Conservation (phyloP, 75 land plant genomes). For the Selaginella tamariscina region DNA sequence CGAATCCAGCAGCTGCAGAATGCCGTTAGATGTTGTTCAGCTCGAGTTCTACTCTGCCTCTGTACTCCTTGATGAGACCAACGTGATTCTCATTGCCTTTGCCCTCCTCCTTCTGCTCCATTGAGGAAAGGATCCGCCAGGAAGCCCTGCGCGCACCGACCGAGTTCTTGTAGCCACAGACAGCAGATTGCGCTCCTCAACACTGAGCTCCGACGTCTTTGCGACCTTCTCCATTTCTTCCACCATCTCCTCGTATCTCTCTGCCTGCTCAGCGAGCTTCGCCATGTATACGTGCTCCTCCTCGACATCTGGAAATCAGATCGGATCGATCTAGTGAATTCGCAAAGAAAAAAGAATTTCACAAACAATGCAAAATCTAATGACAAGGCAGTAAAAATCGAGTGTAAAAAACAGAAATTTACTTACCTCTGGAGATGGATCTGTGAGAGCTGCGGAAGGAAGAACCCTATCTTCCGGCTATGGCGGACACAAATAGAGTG, state of each 20-base stretch:
- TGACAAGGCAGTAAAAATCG: too few relatives aligned
- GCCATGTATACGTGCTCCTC: not conserved
- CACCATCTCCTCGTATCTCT: slow-evolving; percentile 17
- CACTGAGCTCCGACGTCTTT: slow-evolving; percentile 22
- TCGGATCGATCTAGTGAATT: too few relatives aligned
- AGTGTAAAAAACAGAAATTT: too few relatives aligned
- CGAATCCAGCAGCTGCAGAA: slow-evolving; percentile 38
- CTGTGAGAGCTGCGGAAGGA: too few relatives aligned
- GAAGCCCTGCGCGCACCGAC: slow-evolving; percentile 37
- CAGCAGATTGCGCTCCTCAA: slow-evolving; percentile 37
- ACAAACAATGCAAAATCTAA: too few relatives aligned
- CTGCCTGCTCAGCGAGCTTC: not conserved
- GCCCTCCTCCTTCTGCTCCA: slow-evolving; percentile 61
- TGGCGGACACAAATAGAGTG: too few relatives aligned
- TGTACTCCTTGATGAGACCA: slow-evolving; percentile 32
- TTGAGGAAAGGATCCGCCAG: slow-evolving; percentile 41
- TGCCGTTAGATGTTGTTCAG: slow-evolving; percentile 45
- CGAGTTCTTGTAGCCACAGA: slow-evolving; percentile 39
- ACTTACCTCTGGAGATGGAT: too few relatives aligned
- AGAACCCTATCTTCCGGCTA: too few relatives aligned
- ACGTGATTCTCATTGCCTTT: slow-evolving; percentile 54
- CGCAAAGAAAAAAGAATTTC: too few relatives aligned
- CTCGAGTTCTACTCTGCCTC: slow-evolving; percentile 45
- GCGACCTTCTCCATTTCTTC: slow-evolving; percentile 27
- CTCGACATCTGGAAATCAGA: not conserved